phyloP scores from a whole-genome alignment of 345 rosid genomes.

The Syzygium aqueum region DNA sequence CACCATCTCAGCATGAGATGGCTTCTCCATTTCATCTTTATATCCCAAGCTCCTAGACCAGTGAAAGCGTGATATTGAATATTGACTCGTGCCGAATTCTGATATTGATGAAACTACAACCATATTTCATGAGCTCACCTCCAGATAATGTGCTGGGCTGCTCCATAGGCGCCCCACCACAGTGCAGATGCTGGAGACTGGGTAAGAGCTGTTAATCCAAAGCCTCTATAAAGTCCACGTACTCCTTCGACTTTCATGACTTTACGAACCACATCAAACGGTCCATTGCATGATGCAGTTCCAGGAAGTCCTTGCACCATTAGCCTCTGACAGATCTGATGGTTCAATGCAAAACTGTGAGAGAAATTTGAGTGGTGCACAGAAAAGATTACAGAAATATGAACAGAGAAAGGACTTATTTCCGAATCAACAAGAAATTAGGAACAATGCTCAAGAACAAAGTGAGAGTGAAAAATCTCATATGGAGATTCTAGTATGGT shows the following conservation, averaged over 20 bases:
- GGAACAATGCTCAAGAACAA: neutral
- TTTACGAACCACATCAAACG: conserved; percentile 35
- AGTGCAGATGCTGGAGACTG: conserved; percentile 55
- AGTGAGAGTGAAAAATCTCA: neutral
- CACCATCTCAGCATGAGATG: conserved; percentile 52
- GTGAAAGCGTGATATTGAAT: neutral
- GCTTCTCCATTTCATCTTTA: conserved; percentile 29
- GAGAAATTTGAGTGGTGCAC: neutral
- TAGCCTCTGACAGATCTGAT: conserved; percentile 46
- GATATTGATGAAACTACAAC: neutral
- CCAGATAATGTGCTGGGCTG: conserved; percentile 52
- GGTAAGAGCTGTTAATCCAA: conserved; percentile 42
- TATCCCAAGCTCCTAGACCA: conserved; percentile 42
- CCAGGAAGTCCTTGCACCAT: conserved; percentile 66
- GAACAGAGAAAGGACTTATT: neutral
- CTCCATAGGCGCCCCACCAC: conserved; percentile 65
- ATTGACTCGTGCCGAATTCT: neutral
- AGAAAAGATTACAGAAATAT: neutral
- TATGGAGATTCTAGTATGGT: neutral
- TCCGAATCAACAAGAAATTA: neutral
- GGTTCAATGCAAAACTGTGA: neutral
- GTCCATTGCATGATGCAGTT: conserved; percentile 31
- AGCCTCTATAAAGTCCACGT: conserved; percentile 58
- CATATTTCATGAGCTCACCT: conserved; percentile 17
- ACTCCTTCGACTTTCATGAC: conserved; percentile 41